Evolutionary conservation across 768 basidiomycete species (phyloP), one percentile per base, ranked within the genome.

Genomic region (Auriculariales sp.): DNA sequence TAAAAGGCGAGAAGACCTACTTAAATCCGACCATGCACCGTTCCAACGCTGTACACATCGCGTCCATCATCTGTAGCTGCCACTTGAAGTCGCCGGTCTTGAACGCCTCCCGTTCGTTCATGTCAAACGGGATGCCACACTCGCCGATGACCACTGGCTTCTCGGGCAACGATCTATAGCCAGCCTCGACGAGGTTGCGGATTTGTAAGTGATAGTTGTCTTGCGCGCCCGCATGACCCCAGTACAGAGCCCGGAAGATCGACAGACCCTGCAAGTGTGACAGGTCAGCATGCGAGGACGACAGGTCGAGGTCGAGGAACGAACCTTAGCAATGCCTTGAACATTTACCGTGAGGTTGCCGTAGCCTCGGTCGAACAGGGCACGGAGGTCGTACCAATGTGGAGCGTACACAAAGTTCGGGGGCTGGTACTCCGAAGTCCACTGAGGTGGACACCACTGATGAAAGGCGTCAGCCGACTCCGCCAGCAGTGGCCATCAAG

Each of bases 51-150:
- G 80, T 81, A 46, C 94, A 73, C 71, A 98, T 71, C 0, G 89
- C 87, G 57, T 98, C 95, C 83, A 98, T 89, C 91, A 94, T 94
- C 28, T 81, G 72, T 27, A 75, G 64, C 56, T 98, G 95, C 83
- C 81, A 89, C 4, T 59, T 70, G 64, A 83, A 97, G 59, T 87
- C 71, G 31, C 82, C 81, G 0, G 77, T 74, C 46, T 64, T 56
- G 60, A 94, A 84, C 0, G 88, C 87, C 54, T 78, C 74, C 47
- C 75, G 75, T 32, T 77, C 67, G 61, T 99, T 97, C 74, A 95
- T 78, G 57, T 99, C 95, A 83, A 98, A 94, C 1, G 94, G 94
- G 19, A 97, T 72, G 28, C 94, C 94, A 54, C 84, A 88, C 63
- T 99, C 94, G 17, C 93, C 93, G 52, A 99, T 75, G 11, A 97